Conservation (phyloP, 108 stramenopile species). For the Cyclotella cryptica region DNA sequence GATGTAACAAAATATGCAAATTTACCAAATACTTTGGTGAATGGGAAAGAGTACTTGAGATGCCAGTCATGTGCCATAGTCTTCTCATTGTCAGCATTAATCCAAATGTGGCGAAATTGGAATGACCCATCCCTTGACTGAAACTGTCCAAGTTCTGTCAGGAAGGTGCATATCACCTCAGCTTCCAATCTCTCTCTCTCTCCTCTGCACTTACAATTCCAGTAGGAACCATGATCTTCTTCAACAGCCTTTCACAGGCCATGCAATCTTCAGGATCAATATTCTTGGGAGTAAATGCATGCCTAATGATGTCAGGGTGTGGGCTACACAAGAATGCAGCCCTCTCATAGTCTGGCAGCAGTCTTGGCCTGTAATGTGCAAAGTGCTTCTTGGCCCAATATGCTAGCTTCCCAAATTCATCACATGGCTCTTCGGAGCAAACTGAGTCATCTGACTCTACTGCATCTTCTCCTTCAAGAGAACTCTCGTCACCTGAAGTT, state of each 20-base stretch:
- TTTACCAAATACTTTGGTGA: slow-evolving; percentile 31
- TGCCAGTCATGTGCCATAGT: slow-evolving; percentile 12
- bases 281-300: too few relatives aligned
- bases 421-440: too few relatives aligned
- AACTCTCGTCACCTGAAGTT: too few relatives aligned
- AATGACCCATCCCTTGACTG: neutral
- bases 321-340: too few relatives aligned
- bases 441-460: too few relatives aligned
- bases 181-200: neutral
- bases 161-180: neutral
- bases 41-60: slow-evolving; percentile 3
- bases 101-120: neutral
- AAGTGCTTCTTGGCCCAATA: too few relatives aligned
- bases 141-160: neutral
- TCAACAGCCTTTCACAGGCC: neutral
- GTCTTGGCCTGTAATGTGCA: neutral
- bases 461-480: too few relatives aligned
- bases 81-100: slow-evolving; percentile 8
- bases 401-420: too few relatives aligned
- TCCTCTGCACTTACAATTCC: too few relatives aligned
- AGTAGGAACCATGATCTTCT: too few relatives aligned
- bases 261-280: neutral
- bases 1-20: slow-evolving; percentile 25
- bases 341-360: neutral
- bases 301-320: too few relatives aligned